Conservation (phyloP, 768 basidiomycete genomes). For the Coprinellus micaceus region DNA sequence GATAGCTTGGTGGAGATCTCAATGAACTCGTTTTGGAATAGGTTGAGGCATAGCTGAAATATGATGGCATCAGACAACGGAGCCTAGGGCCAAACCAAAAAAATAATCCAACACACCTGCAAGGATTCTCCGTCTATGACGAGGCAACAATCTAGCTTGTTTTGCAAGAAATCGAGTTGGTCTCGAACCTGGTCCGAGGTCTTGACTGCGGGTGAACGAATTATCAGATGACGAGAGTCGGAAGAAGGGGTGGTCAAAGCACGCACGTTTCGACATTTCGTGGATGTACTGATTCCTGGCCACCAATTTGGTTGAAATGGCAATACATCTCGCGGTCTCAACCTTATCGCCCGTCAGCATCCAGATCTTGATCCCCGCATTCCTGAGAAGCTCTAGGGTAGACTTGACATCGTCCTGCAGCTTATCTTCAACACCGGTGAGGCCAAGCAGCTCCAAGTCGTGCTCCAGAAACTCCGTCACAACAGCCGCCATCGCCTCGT, state of each 20-base stretch:
- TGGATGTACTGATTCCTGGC: slow-evolving; percentile 97
- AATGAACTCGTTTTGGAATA: slow-evolving; percentile 92
- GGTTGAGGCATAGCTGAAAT: slow-evolving; percentile 77
- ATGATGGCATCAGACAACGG: neutral
- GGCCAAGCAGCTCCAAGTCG: slow-evolving; percentile 86
- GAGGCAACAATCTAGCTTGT: slow-evolving; percentile 94
- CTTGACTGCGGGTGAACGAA: slow-evolving; percentile 56
- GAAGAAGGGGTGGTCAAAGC: neutral
- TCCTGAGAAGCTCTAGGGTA: slow-evolving; percentile 87
- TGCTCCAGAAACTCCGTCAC: slow-evolving; percentile 77
- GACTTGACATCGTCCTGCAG: slow-evolving; percentile 95
- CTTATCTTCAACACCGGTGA: slow-evolving; percentile 99
- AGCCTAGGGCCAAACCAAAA: neutral
- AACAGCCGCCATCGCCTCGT: slow-evolving; percentile 74
- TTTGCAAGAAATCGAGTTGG: slow-evolving; percentile 89
- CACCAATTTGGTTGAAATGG: slow-evolving; percentile 94
- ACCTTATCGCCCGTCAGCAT: slow-evolving; percentile 99
- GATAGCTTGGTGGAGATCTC: slow-evolving; percentile 95
- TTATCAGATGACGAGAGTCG: neutral
- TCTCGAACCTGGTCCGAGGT: slow-evolving; percentile 79
- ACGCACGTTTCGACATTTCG: slow-evolving; percentile 87
- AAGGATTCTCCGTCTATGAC: slow-evolving; percentile 98
- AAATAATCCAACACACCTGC: slow-evolving; percentile 51
- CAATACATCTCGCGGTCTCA: slow-evolving; percentile 97
- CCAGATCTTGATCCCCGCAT: slow-evolving; percentile 99